Conservation (phyloP, 805 yeast species). For the Huiozyma naganishii region DNA sequence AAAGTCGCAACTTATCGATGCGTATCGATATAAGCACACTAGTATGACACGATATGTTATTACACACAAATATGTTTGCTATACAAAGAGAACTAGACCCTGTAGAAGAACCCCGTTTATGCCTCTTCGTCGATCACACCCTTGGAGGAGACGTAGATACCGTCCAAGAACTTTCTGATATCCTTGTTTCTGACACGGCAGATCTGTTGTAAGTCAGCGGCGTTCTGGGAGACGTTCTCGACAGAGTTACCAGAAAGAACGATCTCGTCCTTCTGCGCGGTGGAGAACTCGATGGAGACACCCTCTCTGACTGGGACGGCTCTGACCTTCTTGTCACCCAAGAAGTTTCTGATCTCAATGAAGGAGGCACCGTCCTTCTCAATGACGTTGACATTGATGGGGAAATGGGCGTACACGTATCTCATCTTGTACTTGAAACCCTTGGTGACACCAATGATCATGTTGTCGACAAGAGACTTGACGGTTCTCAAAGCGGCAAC, state of each 20-base stretch:
- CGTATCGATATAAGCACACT: not conserved
- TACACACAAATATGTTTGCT: too few species aligned
- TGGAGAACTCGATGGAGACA: constrained; percentile 72
- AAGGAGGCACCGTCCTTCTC: constrained; percentile 61
- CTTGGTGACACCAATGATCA: constrained; percentile 97
- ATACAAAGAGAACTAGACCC: too few species aligned
- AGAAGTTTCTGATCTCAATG: constrained; percentile 97
- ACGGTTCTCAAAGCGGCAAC: constrained; percentile 99
- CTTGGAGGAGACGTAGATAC: constrained; percentile 97
- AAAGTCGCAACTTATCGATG: not conserved
- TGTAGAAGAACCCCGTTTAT: constrained; percentile 9
- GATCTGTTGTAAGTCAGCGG: constrained; percentile 96
- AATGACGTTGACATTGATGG: constrained; percentile 91
- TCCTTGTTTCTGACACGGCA: constrained; percentile 99
- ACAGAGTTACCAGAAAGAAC: constrained; percentile 57
- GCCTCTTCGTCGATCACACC: constrained; percentile 70
- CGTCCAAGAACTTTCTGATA: constrained; percentile 99
- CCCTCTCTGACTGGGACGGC: constrained; percentile 78
- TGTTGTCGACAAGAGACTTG: constrained; percentile 86
- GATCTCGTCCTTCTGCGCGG: constrained; percentile 89
- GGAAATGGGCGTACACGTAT: constrained; percentile 99
- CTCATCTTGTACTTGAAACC: constrained; percentile 99
- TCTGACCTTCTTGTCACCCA: constrained; percentile 98
- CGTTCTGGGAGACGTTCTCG: constrained; percentile 90
- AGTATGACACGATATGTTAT: too few species aligned